Evolutionary conservation across 2,329 filamentous ascomycete genomes (phyloP).

Genomic region (Dothidotthia symphoricarpi): DNA sequence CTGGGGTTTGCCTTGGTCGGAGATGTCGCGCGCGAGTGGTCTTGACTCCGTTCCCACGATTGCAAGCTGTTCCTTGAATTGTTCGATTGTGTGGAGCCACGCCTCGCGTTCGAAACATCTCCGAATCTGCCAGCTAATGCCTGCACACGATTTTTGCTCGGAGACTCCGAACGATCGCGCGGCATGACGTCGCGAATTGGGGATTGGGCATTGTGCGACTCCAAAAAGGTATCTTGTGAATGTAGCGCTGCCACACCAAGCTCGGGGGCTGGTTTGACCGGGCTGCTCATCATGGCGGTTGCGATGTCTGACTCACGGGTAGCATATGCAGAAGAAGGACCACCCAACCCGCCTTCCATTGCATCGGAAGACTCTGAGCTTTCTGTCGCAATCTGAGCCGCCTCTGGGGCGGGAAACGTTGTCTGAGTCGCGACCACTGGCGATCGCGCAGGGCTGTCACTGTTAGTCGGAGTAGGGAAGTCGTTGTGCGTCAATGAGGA

Average conservation of each 20-base stretch:
- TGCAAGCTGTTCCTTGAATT: constrained; percentile 42
- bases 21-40: constrained; percentile 37
- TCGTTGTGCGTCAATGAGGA: constrained; percentile 50
- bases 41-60: constrained; percentile 42
- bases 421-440: constrained; percentile 52
- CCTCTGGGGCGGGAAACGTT: constrained; percentile 47
- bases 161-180: constrained; percentile 44
- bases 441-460: constrained; percentile 61
- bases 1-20: constrained; percentile 28
- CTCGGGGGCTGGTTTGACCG: constrained; percentile 19
- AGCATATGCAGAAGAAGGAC: constrained; percentile 29
- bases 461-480: constrained; percentile 57
- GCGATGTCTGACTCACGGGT: constrained; percentile 41
- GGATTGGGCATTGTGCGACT: constrained; percentile 33
- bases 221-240: constrained; percentile 38
- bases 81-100: constrained; percentile 48
- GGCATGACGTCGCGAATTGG: constrained; percentile 30
- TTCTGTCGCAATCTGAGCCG: constrained; percentile 48
- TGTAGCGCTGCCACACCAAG: constrained; percentile 33
- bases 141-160: constrained; percentile 51
- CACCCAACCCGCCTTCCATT: constrained; percentile 26
- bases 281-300: constrained; percentile 23
- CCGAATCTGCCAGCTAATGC: constrained; percentile 53
- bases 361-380: constrained; percentile 33
- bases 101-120: constrained; percentile 46